Evolutionary conservation across 2,329 filamentous ascomycete species (phyloP).

Genomic region (Ophiognomonia clavigignenti-juglandacearum): DNA sequence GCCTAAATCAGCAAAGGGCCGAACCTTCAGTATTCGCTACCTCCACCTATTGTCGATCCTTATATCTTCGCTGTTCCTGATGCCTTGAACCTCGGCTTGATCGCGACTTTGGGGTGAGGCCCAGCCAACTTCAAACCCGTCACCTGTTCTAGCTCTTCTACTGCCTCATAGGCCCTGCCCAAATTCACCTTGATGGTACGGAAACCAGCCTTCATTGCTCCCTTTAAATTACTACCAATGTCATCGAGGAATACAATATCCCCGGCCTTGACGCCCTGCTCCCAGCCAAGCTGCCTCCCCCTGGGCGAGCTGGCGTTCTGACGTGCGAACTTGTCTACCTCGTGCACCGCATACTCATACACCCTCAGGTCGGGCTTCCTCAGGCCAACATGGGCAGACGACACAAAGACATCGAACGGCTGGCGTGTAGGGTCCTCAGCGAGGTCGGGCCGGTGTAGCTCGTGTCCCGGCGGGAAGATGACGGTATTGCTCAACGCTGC

Average conservation of each 20-base stretch:
- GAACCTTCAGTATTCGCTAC: too few relatives aligned
- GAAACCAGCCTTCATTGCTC: constrained; percentile 68
- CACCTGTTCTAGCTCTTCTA: constrained; percentile 70
- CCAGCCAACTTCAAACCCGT: constrained; percentile 64
- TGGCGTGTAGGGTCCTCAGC: constrained; percentile 53
- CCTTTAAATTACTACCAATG: constrained; percentile 89
- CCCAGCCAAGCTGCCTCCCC: constrained; percentile 38
- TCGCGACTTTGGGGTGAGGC: constrained; percentile 44
- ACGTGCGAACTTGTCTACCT: constrained; percentile 59
- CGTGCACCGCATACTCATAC: constrained; percentile 67
- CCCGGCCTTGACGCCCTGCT: constrained; percentile 47
- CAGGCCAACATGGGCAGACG: constrained; percentile 78
- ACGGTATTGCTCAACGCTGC: constrained; percentile 88
- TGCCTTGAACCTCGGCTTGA: constrained; percentile 30
- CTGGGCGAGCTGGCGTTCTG: constrained; percentile 38
- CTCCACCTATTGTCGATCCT: not conserved
- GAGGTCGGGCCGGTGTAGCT: constrained; percentile 53
- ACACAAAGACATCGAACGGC: constrained; percentile 83
- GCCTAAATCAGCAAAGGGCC: too few relatives aligned
- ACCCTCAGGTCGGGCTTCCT: constrained; percentile 82
- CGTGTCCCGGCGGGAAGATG: constrained; percentile 73
- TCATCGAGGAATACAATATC: constrained; percentile 90
- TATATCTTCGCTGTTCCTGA: constrained; percentile 40
- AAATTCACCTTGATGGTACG: constrained; percentile 79
- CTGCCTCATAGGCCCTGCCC: constrained; percentile 73